Evolutionary conservation across 2,329 filamentous ascomycete species (phyloP).

Genomic region (Chaetothyriales sp.): DNA sequence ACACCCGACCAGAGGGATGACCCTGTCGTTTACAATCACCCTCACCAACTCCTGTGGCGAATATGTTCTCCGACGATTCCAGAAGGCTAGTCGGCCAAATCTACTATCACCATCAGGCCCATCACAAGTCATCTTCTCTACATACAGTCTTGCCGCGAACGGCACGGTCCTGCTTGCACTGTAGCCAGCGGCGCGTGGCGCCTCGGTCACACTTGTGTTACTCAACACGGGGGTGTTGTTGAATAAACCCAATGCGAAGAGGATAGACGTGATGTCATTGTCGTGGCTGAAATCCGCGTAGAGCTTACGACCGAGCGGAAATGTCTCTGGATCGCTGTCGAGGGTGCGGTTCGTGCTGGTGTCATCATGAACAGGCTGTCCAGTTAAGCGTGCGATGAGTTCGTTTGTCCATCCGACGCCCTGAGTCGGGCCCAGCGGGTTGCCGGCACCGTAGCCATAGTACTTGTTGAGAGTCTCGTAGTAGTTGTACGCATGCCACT

Average conservation of each 20-base stretch:
- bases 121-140: constrained; percentile 69
- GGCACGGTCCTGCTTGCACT: constrained; percentile 68
- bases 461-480: constrained; percentile 68
- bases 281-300: constrained; percentile 73
- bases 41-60: constrained; percentile 55
- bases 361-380: constrained; percentile 52
- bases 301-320: constrained; percentile 56
- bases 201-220: not conserved
- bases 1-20: constrained; percentile 59
- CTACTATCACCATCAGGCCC: not conserved
- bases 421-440: constrained; percentile 66
- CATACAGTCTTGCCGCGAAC: constrained; percentile 66
- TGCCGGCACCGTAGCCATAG: constrained; percentile 67
- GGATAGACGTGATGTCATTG: constrained; percentile 54
- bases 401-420: constrained; percentile 83
- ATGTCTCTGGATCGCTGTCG: constrained; percentile 47
- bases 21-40: constrained; percentile 70
- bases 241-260: constrained; percentile 57
- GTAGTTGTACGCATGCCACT: constrained; percentile 61
- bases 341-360: constrained; percentile 55
- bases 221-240: not conserved
- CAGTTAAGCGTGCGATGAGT: constrained; percentile 66
- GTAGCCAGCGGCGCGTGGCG: constrained; percentile 45
- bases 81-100: not conserved
- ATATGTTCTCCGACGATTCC: constrained; percentile 13